Conservation (phyloP, 1,284 basidiomycete species). For the Ustilago sp. region DNA sequence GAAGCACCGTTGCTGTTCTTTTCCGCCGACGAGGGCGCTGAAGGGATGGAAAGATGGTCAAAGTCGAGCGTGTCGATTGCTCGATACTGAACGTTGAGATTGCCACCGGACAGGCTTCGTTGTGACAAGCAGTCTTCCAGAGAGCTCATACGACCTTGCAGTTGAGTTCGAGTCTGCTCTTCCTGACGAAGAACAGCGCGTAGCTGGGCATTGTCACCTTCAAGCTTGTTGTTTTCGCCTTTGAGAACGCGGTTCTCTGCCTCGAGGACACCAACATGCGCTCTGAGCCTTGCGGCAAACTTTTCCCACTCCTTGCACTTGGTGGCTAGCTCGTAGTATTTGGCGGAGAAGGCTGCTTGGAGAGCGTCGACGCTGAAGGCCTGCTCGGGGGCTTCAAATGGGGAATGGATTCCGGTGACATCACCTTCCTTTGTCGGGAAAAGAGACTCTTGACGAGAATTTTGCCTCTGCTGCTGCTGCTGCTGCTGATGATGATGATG, state of each 20-base stretch:
- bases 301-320: constrained; percentile 66
- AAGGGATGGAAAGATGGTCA: constrained; percentile 45
- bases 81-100: constrained; percentile 29
- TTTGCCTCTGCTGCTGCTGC: constrained; percentile 12
- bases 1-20: constrained; percentile 17
- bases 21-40: constrained; percentile 43
- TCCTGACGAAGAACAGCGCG: constrained; percentile 31
- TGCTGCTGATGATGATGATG: constrained; percentile 8
- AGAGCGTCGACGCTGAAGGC: constrained; percentile 55
- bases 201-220: constrained; percentile 48
- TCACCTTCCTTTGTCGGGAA: constrained; percentile 6
- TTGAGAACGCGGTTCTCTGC: constrained; percentile 55
- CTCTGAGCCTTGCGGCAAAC: constrained; percentile 59
- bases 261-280: constrained; percentile 55
- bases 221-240: constrained; percentile 50
- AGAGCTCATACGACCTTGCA: constrained; percentile 39
- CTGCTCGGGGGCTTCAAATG: constrained; percentile 24
- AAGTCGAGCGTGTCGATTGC: constrained; percentile 37
- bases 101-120: constrained; percentile 24
- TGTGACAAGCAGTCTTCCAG: constrained; percentile 45
- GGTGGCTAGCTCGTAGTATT: constrained; percentile 57
- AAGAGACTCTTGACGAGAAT: constrained; percentile 12
- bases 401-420: constrained; percentile 16
- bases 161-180: constrained; percentile 30
- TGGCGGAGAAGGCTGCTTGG: constrained; percentile 54